Conservation (phyloP, 2,329 filamentous ascomycete species). For the Neopestalotiopsis sp. region DNA sequence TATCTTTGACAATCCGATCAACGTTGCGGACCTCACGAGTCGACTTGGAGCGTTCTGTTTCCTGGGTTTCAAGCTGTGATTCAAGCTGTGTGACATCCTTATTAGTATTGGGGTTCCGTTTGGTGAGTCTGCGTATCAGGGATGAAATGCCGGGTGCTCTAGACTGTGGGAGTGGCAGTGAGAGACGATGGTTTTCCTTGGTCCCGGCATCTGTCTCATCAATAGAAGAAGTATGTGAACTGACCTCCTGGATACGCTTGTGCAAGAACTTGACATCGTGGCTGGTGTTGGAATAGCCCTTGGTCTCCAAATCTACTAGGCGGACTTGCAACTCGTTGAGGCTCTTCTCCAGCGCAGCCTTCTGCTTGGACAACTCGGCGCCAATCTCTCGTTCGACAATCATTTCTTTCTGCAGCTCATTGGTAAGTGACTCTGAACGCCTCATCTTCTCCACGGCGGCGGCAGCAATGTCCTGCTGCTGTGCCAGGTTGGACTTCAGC, state of each 20-base stretch:
- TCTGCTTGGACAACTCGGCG: conserved; percentile 84
- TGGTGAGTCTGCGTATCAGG: conserved; percentile 26
- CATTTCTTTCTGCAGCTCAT: conserved; percentile 93
- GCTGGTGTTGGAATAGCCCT: conserved; percentile 92
- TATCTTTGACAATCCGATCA: conserved; percentile 90
- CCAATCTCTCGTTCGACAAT: conserved; percentile 82
- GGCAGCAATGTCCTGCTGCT: conserved; percentile 89
- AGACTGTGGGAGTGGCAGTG: conserved; percentile 7
- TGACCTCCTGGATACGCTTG: conserved; percentile 92
- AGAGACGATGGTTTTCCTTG: not conserved
- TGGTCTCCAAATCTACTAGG: conserved; percentile 93
- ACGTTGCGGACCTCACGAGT: conserved; percentile 90
- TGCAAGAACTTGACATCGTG: conserved; percentile 95
- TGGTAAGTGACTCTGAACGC: conserved; percentile 82
- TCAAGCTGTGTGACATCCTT: conserved; percentile 69
- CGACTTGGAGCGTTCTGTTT: conserved; percentile 77
- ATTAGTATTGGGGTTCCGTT: conserved; percentile 30
- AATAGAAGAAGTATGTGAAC: conserved; percentile 34
- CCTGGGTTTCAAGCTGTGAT: conserved; percentile 81
- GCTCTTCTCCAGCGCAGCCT: conserved; percentile 85
- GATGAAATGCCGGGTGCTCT: conserved; percentile 25
- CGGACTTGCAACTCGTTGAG: conserved; percentile 89
- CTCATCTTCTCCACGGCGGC: conserved; percentile 98
- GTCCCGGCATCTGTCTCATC: conserved; percentile 19
- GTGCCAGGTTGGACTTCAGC: conserved; percentile 84